Evolutionary conservation across 768 basidiomycete species (phyloP), one percentile per base, ranked within the genome.

Genomic region (Amanita polypyramis): DNA sequence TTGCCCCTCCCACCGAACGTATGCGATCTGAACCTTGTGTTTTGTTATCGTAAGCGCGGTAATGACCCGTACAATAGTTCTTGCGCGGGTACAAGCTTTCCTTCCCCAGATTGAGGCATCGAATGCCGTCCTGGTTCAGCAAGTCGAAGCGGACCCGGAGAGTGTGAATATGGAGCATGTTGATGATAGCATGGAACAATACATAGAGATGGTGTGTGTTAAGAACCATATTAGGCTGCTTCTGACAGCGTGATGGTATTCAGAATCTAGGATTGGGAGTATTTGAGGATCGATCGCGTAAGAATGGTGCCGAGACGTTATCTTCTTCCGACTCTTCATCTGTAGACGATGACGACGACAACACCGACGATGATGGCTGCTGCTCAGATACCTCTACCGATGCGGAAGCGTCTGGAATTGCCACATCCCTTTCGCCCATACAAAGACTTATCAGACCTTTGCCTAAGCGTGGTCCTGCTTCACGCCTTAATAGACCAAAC

Each of bases 81-180:
- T 88, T 5, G 69, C 76, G 8, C 76, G 83, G 14, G 69, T 85
- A 3, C 75, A 78, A 58, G 73, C 76, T 0, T 86, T 87, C 57
- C 72, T 87, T 4, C 82, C 83, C 2, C 67, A 76, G 54, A 65
- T 86, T 14, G 74, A 79, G 40, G 80, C 78, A 10, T 80, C 83
- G 2, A 86, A 85, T 54, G 70, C 68, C 2, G 60, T 71, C 1
- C 70, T 86, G 14, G 55, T 68, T 2, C 65, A 70, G 49, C 67
- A 67, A n/a, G 65, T 64, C 8, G 61, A 70, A 33, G 59, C 62
- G 34, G 70, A 80, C 50, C 81, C 79, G 1, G 57, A 60, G 14
- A 80, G 77, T 54, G 65, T 86, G n/a, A 77, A 86, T 56, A 84
- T 88, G 34, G 85, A 88, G 60, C 70, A 80, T 49, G 54, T 86